Conservation (phyloP, 2,329 filamentous ascomycete species). For the Aspergillus quadrilineatus region DNA sequence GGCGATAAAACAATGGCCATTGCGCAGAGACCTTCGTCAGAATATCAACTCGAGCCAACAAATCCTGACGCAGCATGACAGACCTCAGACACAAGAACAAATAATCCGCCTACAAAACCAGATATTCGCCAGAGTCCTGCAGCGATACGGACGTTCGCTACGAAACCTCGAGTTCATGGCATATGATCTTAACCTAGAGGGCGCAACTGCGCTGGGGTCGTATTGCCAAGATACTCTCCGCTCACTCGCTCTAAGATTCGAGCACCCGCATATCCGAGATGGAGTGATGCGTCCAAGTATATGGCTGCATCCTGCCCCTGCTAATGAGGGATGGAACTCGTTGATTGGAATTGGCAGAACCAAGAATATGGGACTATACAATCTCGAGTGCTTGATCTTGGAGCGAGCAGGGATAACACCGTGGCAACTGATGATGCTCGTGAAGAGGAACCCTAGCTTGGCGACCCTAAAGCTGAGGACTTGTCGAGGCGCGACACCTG, state of each 20-base stretch:
- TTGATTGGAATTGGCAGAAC: constrained; percentile 31
- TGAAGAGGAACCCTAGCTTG: constrained; percentile 31
- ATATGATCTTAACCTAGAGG: constrained; percentile 30
- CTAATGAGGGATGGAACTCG: constrained; percentile 33
- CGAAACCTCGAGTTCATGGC: constrained; percentile 32
- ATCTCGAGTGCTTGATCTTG: constrained; percentile 30
- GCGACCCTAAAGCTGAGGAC: constrained; percentile 31
- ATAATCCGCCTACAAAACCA: constrained; percentile 28
- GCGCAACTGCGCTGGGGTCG: constrained; percentile 27
- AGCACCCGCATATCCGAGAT: constrained; percentile 36
- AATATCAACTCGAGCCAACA: constrained; percentile 4
- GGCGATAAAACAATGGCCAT: background rate
- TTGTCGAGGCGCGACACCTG: constrained; percentile 32
- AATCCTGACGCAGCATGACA: background rate
- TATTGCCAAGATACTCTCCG: constrained; percentile 27
- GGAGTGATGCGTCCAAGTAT: constrained; percentile 27
- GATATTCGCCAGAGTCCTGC: constrained; percentile 24
- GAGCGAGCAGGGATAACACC: constrained; percentile 37
- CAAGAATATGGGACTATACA: constrained; percentile 22
- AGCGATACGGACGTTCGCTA: constrained; percentile 29
- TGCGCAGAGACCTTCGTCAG: background rate
- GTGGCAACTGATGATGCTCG: constrained; percentile 34
- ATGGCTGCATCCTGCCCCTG: constrained; percentile 29
- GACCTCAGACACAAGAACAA: constrained; percentile 16
- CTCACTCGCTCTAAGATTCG: constrained; percentile 36